Percentiles rank a stretch among this genome's conserved stretches.
phyloP scores from a whole-genome alignment of 176 grass and related monocot species.

The Lolium rigidum region DNA sequence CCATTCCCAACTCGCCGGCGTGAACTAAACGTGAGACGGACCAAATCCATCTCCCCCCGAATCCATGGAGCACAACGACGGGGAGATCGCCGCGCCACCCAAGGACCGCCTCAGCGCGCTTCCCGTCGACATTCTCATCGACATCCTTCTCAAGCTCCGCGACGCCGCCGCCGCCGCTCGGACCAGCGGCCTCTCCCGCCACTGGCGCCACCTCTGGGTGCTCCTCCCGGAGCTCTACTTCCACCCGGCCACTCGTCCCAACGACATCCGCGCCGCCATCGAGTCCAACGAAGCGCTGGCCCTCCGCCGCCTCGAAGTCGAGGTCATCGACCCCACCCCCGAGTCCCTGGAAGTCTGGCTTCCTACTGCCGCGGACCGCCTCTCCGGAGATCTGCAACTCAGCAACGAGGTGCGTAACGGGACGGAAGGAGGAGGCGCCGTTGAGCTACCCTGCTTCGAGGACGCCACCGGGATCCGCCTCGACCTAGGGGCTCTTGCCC shows the following conservation, averaged over 20 bases:
- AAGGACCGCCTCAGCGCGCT: too few species aligned
- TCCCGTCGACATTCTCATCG: too few species aligned
- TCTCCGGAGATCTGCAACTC: neutral
- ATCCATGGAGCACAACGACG: too few species aligned
- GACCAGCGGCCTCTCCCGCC: neutral
- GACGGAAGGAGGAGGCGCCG: neutral
- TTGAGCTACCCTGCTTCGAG: slow-evolving; percentile 29
- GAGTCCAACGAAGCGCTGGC: neutral
- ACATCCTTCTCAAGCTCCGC: too few species aligned
- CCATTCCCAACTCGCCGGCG: too few species aligned
- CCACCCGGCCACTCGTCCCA: neutral
- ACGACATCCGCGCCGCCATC: neutral
- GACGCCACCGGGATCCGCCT: neutral
- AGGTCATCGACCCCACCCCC: neutral
- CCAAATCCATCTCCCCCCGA: too few species aligned
- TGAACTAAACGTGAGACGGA: too few species aligned
- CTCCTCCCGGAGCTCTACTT: neutral
- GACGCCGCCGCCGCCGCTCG: too few species aligned
- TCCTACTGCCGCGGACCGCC: too few species aligned
- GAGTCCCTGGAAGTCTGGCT: neutral
- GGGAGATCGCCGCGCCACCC: too few species aligned
- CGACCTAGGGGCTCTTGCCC: neutral
- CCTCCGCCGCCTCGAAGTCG: neutral
- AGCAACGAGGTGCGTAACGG: neutral
- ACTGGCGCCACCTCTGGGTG: too few species aligned